Evolutionary conservation across 129 eudicot genomes (phyloP).

Genomic region (Ambrosia artemisiifolia): DNA sequence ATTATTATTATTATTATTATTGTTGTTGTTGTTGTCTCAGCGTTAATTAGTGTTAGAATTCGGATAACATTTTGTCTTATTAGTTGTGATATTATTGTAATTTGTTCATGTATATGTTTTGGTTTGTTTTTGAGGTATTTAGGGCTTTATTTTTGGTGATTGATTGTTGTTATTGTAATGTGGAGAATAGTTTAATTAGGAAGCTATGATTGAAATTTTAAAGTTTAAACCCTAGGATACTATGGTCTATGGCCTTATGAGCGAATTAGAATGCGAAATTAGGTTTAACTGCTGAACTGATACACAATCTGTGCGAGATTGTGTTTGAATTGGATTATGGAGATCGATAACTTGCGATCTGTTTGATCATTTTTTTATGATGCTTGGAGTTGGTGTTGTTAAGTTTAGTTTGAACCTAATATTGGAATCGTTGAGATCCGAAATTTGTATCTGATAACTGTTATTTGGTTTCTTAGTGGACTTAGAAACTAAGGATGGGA

Average conservation of each 20-base stretch:
- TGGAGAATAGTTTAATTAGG: constrained; percentile 6
- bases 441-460: constrained; percentile 5
- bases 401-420: neutral
- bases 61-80: neutral
- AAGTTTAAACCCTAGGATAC: constrained; percentile 7
- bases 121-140: neutral
- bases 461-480: constrained; percentile 29
- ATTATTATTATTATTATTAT: neutral
- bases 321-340: neutral
- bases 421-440: neutral
- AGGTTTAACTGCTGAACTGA: neutral
- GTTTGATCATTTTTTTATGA: neutral
- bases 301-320: neutral
- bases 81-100: neutral
- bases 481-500: constrained; percentile 32
- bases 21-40: neutral
- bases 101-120: neutral
- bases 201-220: neutral
- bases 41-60: neutral
- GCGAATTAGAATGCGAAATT: neutral
- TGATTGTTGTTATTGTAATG: constrained; percentile 8
- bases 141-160: neutral
- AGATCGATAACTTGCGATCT: neutral
- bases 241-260: neutral
- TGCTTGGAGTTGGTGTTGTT: constrained; percentile 7